These are phyloP conservation scores for Closterium sp. DNA, from an alignment of 139 green algal species.

Conservation along the genomic window DNA sequence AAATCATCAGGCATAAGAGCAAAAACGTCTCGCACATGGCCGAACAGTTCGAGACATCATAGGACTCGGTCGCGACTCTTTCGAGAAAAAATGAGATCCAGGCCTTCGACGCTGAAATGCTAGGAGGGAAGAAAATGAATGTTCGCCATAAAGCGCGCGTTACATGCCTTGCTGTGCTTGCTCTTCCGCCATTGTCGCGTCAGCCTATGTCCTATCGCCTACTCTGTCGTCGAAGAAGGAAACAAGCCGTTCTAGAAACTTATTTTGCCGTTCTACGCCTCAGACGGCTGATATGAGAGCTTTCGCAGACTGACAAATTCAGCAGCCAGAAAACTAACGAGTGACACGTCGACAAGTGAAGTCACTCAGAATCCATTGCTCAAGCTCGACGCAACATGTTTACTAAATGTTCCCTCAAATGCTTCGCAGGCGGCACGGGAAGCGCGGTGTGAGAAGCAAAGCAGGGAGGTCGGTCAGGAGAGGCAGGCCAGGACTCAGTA, in stretches of 20 bases:
- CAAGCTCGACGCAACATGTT: not conserved
- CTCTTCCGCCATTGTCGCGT: not conserved
- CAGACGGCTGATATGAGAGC: not conserved
- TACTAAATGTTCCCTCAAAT: not conserved
- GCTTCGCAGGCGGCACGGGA: not conserved
- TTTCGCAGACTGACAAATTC: not conserved
- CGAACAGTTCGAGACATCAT: too few species aligned
- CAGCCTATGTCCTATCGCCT: not conserved
- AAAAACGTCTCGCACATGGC: too few species aligned
- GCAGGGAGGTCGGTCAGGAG: not conserved
- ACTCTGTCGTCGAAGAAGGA: not conserved
- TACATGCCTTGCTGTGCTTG: not conserved
- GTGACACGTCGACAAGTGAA: not conserved
- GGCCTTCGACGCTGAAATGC: not conserved
- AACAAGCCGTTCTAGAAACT: not conserved
- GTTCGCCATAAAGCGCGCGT: not conserved
- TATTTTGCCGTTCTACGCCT: not conserved
- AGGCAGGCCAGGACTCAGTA: not conserved
- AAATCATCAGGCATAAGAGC: too few species aligned
- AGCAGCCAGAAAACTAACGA: not conserved
- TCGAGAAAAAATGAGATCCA: not conserved
- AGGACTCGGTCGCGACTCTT: not conserved
- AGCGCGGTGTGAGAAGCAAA: not conserved
- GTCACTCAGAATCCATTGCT: not conserved
- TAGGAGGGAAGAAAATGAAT: not conserved